Percentiles rank a stretch among this genome's conserved stretches.
phyloP scores from a whole-genome alignment of 2,329 filamentous ascomycete species.

The Colletotrichum sp. region DNA sequence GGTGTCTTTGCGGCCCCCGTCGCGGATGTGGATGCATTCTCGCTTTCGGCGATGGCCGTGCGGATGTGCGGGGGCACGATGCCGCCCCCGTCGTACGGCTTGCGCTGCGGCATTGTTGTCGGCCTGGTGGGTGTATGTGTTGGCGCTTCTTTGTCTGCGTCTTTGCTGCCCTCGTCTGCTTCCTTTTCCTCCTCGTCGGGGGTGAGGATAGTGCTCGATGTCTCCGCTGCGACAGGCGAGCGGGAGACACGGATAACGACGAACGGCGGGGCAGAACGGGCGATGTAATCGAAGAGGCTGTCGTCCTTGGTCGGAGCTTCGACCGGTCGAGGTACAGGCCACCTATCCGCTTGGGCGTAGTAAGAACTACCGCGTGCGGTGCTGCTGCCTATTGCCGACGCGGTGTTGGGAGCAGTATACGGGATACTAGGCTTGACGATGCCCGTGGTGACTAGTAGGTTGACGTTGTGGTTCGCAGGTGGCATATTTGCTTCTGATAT shows the following conservation, averaged over 20 bases:
- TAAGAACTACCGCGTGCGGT: rapidly evolving
- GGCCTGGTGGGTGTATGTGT: background rate
- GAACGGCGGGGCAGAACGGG: background rate
- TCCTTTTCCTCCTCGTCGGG: background rate
- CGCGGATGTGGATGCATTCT: background rate
- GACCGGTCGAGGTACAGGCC: rapidly evolving
- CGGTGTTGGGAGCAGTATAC: rapidly evolving
- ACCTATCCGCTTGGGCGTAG: background rate
- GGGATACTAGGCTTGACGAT: too few relatives aligned
- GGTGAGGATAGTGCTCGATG: background rate
- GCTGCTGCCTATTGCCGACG: rapidly evolving
- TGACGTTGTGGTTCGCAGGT: background rate
- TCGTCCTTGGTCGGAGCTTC: rapidly evolving
- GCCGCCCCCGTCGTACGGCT: background rate
- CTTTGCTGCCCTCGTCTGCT: background rate
- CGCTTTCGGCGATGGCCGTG: background rate
- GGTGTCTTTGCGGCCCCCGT: background rate
- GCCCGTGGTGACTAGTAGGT: too few relatives aligned
- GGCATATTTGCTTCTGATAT: background rate
- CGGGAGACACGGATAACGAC: background rate
- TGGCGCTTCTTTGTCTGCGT: background rate
- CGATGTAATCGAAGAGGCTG: background rate
- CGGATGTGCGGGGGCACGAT: background rate
- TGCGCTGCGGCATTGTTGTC: background rate
- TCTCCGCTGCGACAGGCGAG: background rate